Evolutionary conservation across 1,139 yeast genomes (phyloP).

Genomic region (Candida pseudoviswanathii): DNA sequence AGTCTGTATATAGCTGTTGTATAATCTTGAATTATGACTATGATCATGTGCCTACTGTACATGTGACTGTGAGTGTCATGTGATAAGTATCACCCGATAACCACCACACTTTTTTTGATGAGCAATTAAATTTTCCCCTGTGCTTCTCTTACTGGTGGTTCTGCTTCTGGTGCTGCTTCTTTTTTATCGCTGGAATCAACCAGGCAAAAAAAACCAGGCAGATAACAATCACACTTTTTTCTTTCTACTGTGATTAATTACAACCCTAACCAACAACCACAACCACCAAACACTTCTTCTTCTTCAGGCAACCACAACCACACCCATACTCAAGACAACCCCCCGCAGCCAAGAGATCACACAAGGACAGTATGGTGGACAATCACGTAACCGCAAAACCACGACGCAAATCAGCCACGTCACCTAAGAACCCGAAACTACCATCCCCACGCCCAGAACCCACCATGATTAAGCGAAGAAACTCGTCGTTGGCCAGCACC

Average conservation of each 20-base stretch:
- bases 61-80: neutral
- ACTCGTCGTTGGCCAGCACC: slow-evolving; percentile 49
- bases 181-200: neutral
- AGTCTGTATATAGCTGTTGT: neutral
- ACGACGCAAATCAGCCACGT: slow-evolving; percentile 15
- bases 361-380: slow-evolving; percentile 3
- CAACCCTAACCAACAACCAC: neutral
- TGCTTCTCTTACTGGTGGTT: neutral
- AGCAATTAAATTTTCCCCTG: neutral
- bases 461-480: slow-evolving; percentile 26
- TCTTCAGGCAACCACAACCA: neutral
- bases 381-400: slow-evolving; percentile 7
- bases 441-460: slow-evolving; percentile 20
- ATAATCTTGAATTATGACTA: neutral
- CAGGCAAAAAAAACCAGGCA: neutral
- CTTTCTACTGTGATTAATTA: neutral
- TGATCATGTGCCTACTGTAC: neutral
- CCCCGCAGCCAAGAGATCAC: neutral
- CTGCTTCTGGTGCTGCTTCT: neutral
- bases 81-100: slow-evolving; percentile 1
- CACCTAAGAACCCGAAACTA: slow-evolving; percentile 9
- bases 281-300: neutral
- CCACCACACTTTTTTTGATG: slow-evolving; percentile 1
- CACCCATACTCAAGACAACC: neutral
- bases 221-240: slow-evolving; percentile 4